Conservation (phyloP, 2,329 filamentous ascomycete species). For the Alternaria sp. region DNA sequence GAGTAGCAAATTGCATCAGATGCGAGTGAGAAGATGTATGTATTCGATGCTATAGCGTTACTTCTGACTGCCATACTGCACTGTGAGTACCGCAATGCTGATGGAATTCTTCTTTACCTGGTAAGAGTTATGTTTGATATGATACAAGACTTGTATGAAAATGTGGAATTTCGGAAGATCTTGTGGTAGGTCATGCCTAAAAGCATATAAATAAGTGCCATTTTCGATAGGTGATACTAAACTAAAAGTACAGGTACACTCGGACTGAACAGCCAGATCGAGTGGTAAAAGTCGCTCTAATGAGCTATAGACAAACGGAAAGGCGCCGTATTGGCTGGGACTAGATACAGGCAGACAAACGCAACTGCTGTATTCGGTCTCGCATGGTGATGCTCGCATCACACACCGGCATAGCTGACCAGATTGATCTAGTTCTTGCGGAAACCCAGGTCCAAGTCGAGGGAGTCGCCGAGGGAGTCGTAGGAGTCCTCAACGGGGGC, state of each 20-base stretch:
- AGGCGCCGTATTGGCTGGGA: not conserved
- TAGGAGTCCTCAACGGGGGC: not conserved
- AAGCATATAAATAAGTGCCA: not conserved
- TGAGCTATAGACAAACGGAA: conserved; percentile 1
- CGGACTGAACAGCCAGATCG: not conserved
- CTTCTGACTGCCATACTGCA: too few species aligned
- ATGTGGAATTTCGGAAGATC: too few species aligned
- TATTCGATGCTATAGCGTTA: too few species aligned
- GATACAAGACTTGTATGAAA: too few species aligned
- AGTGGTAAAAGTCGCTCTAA: not conserved
- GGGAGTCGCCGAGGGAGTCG: not conserved
- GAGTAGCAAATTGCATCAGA: too few species aligned
- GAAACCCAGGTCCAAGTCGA: not conserved
- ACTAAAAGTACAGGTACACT: not conserved
- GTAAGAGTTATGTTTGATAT: too few species aligned
- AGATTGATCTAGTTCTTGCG: not conserved
- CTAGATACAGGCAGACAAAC: not conserved
- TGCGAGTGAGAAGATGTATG: too few species aligned
- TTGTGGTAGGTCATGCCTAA: not conserved
- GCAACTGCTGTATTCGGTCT: not conserved
- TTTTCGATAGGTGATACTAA: not conserved
- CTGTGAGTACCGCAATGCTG: too few species aligned
- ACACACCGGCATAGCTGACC: not conserved
- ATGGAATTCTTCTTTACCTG: too few species aligned
- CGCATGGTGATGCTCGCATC: not conserved